Percentiles rank a stretch among this genome's conserved stretches.
Conservation (phyloP, 305 asterid species). For the Coffea humblotiana region DNA sequence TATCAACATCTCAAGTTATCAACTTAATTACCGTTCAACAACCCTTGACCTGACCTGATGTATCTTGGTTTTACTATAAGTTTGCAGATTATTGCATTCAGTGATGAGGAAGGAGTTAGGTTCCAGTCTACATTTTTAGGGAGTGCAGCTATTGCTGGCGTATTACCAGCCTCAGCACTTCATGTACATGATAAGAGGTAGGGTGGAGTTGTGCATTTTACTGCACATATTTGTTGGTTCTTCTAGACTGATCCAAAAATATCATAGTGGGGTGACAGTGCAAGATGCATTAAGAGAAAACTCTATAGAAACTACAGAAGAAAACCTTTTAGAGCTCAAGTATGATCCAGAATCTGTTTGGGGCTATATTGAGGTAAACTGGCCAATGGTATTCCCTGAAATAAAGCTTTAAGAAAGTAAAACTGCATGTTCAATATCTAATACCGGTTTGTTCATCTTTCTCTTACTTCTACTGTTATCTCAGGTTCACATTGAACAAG, state of each 20-base stretch:
- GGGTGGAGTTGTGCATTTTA: slow-evolving; percentile 24
- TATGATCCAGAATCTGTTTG: slow-evolving; percentile 81
- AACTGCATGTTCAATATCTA: not conserved
- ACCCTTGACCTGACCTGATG: not conserved
- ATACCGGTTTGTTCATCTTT: not conserved
- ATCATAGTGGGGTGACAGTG: slow-evolving; percentile 87
- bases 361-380: slow-evolving; percentile 86
- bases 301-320: slow-evolving; percentile 65
- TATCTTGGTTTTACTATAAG: not conserved
- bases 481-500: slow-evolving; percentile 93
- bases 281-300: slow-evolving; percentile 77
- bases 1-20: not conserved
- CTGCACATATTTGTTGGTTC: slow-evolving; percentile 14
- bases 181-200: slow-evolving; percentile 85
- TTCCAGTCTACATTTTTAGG: slow-evolving; percentile 97
- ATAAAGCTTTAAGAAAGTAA: slow-evolving; percentile 5
- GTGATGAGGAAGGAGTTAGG: slow-evolving; percentile 99
- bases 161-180: slow-evolving; percentile 68
- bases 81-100: slow-evolving; percentile 81
- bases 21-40: not conserved
- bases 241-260: slow-evolving; percentile 35
- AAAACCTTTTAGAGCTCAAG: slow-evolving; percentile 75
- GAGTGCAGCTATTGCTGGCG: slow-evolving; percentile 98
- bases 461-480: slow-evolving; percentile 14
- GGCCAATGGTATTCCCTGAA: not conserved